A percentile compares a stretch with the other conserved stretches of the same genome.
phyloP scores from a whole-genome alignment of 345 rosid genomes.

The Firmiana major region DNA sequence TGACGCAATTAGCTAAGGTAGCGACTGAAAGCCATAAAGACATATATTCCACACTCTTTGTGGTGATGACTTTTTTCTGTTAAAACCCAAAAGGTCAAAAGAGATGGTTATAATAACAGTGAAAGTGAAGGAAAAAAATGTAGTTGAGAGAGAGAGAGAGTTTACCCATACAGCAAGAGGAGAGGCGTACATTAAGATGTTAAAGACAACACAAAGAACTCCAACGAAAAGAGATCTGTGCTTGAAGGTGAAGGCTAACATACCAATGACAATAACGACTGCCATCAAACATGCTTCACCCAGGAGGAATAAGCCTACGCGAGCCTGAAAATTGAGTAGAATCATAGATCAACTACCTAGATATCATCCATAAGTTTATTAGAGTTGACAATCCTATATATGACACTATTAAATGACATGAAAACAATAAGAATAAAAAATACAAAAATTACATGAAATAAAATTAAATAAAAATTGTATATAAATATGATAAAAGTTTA shows the following conservation, averaged over 20 bases:
- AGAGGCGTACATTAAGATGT: constrained; percentile 47
- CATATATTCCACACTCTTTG: constrained; percentile 57
- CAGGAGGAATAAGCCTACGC: neutral
- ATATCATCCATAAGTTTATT: too few relatives aligned
- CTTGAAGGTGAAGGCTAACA: neutral
- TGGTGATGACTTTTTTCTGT: constrained; percentile 34
- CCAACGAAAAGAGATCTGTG: constrained; percentile 40
- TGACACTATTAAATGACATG: too few relatives aligned
- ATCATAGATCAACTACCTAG: too few relatives aligned
- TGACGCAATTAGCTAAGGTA: constrained; percentile 26
- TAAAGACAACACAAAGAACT: constrained; percentile 42
- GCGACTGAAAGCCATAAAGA: constrained; percentile 47
- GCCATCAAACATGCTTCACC: neutral
- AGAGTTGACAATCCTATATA: too few relatives aligned
- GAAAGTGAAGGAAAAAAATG: neutral
- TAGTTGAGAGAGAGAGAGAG: neutral
- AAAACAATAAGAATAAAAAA: too few relatives aligned
- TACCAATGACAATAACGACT: neutral
- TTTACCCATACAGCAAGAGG: constrained; percentile 46
- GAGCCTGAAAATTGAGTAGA: neutral
- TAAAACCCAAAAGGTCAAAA: neutral
- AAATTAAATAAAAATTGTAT: too few relatives aligned
- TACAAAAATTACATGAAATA: too few relatives aligned
- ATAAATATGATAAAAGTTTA: too few relatives aligned
- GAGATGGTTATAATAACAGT: too few relatives aligned